These are phyloP conservation scores for Aspergillus heteromorphus DNA, from an alignment of 495 filamentous ascomycete genomes.

Conservation along the genomic window DNA sequence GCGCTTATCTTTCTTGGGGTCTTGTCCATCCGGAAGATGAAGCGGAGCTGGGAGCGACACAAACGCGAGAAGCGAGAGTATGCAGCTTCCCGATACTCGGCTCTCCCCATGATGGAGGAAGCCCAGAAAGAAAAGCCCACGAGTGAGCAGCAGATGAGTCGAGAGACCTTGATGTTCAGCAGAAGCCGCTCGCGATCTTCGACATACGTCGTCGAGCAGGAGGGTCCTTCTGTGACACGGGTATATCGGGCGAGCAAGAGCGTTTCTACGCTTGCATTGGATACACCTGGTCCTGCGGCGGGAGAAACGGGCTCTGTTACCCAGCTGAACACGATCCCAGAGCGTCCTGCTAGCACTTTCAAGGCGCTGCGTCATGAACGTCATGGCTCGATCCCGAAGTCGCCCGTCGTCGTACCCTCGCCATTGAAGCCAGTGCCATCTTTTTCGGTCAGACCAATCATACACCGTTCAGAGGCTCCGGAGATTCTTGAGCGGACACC, in stretches of 20 bases:
- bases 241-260: constrained; percentile 12
- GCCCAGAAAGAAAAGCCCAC: neutral
- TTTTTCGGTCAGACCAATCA: constrained; percentile 3
- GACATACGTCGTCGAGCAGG: constrained; percentile 15
- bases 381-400: constrained; percentile 8
- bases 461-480: neutral
- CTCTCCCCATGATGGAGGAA: neutral
- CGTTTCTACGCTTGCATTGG: neutral
- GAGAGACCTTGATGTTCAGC: constrained; percentile 17
- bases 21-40: constrained; percentile 11
- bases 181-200: neutral
- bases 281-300: neutral
- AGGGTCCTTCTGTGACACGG: constrained; percentile 10
- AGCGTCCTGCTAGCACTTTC: constrained; percentile 2
- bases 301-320: neutral
- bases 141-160: neutral
- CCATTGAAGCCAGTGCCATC: constrained; percentile 10
- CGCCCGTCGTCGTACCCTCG: constrained; percentile 14
- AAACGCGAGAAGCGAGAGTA: constrained; percentile 2
- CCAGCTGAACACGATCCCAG: neutral
- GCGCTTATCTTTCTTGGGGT: constrained; percentile 14
- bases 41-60: constrained; percentile 7
- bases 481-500: neutral
- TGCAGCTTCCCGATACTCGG: constrained; percentile 10
- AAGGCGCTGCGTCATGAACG: neutral